These are phyloP conservation scores for Rhizomucor pusillus DNA, from an alignment of 371 early-diverging fungal species.

Conservation along the genomic window DNA sequence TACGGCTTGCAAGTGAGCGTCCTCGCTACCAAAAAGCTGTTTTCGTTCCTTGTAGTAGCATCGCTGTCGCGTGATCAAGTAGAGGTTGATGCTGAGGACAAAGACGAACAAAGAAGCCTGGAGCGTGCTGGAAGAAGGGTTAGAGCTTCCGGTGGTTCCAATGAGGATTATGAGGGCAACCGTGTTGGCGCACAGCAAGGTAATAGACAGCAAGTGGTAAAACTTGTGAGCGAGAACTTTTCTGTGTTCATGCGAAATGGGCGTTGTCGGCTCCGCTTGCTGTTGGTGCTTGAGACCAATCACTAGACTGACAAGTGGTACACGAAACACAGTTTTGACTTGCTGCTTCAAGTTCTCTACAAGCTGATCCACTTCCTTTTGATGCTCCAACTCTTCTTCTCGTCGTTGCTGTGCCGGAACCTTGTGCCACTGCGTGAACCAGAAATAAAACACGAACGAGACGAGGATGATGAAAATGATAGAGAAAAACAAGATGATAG, in stretches of 20 bases:
- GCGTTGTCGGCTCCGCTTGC: neutral
- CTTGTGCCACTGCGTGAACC: conserved; percentile 50
- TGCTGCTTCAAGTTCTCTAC: conserved; percentile 43
- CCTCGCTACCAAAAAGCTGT: conserved; percentile 37
- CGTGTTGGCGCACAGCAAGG: conserved; percentile 24
- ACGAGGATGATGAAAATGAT: conserved; percentile 31
- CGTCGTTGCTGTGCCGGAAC: conserved; percentile 39
- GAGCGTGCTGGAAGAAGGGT: conserved; percentile 16
- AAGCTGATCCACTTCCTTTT: conserved; percentile 45
- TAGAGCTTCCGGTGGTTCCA: conserved; percentile 22
- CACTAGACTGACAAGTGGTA: conserved; percentile 29
- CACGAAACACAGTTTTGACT: conserved; percentile 31
- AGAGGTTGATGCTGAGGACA: conserved; percentile 52
- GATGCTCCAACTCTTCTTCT: conserved; percentile 39
- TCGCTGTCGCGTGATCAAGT: conserved; percentile 49
- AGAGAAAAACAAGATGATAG: conserved; percentile 44
- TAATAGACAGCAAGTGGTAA: conserved; percentile 37
- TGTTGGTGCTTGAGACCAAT: conserved; percentile 24
- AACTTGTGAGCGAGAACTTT: conserved; percentile 33
- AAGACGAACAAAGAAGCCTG: conserved; percentile 53
- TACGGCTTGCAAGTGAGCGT: conserved; percentile 41
- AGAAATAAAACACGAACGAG: conserved; percentile 45
- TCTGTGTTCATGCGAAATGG: conserved; percentile 34
- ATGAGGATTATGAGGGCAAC: conserved; percentile 35
- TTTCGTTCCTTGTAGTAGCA: conserved; percentile 47